Conservation (phyloP, 2,329 filamentous ascomycete species). For the Ceratocystiopsis sp. region DNA sequence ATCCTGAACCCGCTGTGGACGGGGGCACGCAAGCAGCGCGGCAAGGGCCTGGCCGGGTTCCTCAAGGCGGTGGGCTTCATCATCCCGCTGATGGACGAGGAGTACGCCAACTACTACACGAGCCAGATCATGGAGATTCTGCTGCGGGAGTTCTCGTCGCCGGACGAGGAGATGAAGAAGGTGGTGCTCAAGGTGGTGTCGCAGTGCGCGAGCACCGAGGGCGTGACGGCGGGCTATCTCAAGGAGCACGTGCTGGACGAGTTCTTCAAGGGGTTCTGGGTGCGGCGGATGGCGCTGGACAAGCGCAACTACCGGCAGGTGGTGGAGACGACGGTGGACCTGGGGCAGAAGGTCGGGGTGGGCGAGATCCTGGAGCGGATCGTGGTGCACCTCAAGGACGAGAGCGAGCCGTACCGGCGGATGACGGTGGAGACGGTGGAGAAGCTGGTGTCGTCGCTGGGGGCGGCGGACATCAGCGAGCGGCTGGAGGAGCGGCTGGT, state of each 20-base stretch:
- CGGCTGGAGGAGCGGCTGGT: slow-evolving; percentile 85
- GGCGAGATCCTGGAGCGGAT: slow-evolving; percentile 88
- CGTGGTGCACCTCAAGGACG: slow-evolving; percentile 91
- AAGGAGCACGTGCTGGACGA: slow-evolving; percentile 91
- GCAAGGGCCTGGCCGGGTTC: slow-evolving; percentile 89
- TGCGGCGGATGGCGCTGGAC: slow-evolving; percentile 87
- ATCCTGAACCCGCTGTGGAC: slow-evolving; percentile 97
- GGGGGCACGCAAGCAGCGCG: slow-evolving; percentile 85
- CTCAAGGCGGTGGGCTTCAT: slow-evolving; percentile 96
- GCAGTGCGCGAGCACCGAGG: slow-evolving; percentile 85
- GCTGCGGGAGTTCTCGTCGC: slow-evolving; percentile 85
- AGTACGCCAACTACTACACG: slow-evolving; percentile 98
- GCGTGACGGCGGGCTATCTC: slow-evolving; percentile 84
- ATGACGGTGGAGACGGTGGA: slow-evolving; percentile 98
- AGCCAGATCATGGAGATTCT: slow-evolving; percentile 98
- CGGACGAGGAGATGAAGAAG: slow-evolving; percentile 99
- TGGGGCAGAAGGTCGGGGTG: slow-evolving; percentile 94
- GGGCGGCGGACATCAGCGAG: slow-evolving; percentile 85
- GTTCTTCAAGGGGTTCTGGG: slow-evolving; percentile 99
- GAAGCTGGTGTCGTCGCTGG: slow-evolving; percentile 84
- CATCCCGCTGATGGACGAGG: slow-evolving; percentile 97
- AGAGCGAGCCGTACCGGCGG: slow-evolving; percentile 94
- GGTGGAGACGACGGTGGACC: slow-evolving; percentile 92
- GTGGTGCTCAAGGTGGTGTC: slow-evolving; percentile 95
- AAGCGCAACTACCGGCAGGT: slow-evolving; percentile 97